Conservation (phyloP, 352 stramenopile genomes). For the Phytophthora boehmeriae region DNA sequence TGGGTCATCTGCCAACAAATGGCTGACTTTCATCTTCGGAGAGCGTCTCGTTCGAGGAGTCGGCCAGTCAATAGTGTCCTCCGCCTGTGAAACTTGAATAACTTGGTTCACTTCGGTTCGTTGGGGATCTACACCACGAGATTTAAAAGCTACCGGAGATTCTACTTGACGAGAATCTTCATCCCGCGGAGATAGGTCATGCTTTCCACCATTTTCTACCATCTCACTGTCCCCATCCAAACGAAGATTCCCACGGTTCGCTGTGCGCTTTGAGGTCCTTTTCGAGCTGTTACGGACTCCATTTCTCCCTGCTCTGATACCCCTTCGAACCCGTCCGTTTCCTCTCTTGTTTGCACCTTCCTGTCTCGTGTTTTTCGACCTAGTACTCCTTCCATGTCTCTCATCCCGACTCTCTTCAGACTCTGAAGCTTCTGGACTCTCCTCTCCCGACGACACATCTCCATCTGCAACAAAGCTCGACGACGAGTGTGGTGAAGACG, state of each 20-base stretch:
- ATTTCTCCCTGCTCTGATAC: background rate
- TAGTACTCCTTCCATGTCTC: background rate
- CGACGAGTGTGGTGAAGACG: background rate
- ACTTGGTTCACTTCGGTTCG: conserved; percentile 12
- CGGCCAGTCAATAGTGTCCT: conserved; percentile 9
- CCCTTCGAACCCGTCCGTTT: background rate
- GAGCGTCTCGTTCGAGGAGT: conserved; percentile 26
- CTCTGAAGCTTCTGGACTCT: background rate
- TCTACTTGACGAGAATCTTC: conserved; percentile 3
- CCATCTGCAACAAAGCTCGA: background rate
- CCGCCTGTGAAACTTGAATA: conserved; percentile 1
- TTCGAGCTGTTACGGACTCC: conserved; percentile 8
- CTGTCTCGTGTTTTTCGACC: background rate
- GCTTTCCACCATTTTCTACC: background rate
- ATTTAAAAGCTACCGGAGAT: conserved; percentile 3
- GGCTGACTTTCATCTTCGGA: conserved; percentile 34
- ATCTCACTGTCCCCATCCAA: conserved; percentile 9
- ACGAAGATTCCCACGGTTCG: conserved; percentile 8
- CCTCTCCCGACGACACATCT: conserved; percentile 2
- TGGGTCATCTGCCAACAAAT: conserved; percentile 25
- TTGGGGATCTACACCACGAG: conserved; percentile 6
- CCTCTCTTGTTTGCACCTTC: background rate
- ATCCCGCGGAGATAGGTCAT: background rate
- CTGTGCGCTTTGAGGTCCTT: conserved; percentile 2
- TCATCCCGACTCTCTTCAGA: background rate